Evolutionary conservation across 192 early-diverging fungal genomes (phyloP).

Genomic region (Coemansia interrupta): DNA sequence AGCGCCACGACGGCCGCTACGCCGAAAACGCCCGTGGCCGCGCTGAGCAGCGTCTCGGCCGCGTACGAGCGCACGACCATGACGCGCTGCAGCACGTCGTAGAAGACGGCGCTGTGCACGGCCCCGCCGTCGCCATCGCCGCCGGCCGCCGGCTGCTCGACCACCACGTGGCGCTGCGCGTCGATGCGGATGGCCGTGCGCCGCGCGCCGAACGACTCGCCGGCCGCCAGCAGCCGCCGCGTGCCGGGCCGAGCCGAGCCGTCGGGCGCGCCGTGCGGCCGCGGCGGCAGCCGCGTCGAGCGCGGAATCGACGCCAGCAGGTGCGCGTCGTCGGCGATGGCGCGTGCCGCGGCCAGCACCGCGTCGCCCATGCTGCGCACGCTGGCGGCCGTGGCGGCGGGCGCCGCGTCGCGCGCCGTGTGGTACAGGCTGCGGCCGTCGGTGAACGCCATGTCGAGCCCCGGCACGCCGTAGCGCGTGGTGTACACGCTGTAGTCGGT

Average conservation of each 20-base stretch:
- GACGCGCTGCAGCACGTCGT: constrained; percentile 33
- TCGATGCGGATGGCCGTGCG: constrained; percentile 9
- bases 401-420: constrained; percentile 56
- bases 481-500: constrained; percentile 69
- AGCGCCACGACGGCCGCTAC: constrained; percentile 18
- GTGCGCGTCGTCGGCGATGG: constrained; percentile 49
- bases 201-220: constrained; percentile 12
- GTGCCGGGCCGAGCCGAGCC: not conserved
- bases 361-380: constrained; percentile 67
- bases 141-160: not conserved
- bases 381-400: constrained; percentile 51
- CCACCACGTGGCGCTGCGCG: constrained; percentile 10
- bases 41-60: constrained; percentile 28
- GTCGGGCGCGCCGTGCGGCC: constrained; percentile 2
- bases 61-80: constrained; percentile 50
- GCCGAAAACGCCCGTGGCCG: constrained; percentile 26
- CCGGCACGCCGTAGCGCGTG: constrained; percentile 55
- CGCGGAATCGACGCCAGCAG: constrained; percentile 27
- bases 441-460: constrained; percentile 67
- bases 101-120: constrained; percentile 37
- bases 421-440: constrained; percentile 64
- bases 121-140: constrained; percentile 5
- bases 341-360: constrained; percentile 47
- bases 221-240: not conserved
- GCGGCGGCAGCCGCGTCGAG: constrained; percentile 27